Conservation (phyloP, 1,284 basidiomycete species). For the Heimioporus punctisporus region DNA sequence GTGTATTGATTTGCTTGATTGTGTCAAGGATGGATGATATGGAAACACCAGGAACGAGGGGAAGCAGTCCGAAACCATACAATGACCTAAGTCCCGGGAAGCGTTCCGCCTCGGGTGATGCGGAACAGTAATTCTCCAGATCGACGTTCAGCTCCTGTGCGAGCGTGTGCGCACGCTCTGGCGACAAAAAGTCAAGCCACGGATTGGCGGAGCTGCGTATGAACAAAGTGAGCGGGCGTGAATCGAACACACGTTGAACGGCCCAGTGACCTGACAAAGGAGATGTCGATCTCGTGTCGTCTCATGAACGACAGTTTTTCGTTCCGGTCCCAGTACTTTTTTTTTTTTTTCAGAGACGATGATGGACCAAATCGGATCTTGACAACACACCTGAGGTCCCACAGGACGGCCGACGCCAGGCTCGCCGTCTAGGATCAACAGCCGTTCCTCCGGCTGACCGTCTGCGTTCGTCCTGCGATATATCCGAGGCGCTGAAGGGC, state of each 20-base stretch:
- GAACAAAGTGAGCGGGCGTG: constrained; percentile 8
- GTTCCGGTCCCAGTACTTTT: constrained; percentile 81
- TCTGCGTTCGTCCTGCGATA: constrained; percentile 49
- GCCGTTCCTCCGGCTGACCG: constrained; percentile 57
- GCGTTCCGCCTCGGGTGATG: constrained; percentile 43
- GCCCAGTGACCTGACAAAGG: constrained; percentile 60
- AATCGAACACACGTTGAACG: neutral
- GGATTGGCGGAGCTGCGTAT: constrained; percentile 74
- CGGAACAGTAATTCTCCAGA: constrained; percentile 77
- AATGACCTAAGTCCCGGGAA: constrained; percentile 55
- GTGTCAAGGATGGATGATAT: constrained; percentile 57
- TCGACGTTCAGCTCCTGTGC: constrained; percentile 75
- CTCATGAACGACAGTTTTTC: constrained; percentile 73
- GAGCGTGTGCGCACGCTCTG: constrained; percentile 64
- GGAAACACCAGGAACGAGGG: constrained; percentile 70
- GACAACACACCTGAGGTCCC: constrained; percentile 51
- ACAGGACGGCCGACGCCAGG: constrained; percentile 74
- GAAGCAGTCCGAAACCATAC: constrained; percentile 85
- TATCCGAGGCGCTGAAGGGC: constrained; percentile 68
- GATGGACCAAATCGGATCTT: constrained; percentile 29
- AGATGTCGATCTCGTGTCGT: constrained; percentile 59
- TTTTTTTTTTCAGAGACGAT: neutral
- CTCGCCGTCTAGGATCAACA: constrained; percentile 78
- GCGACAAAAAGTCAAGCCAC: constrained; percentile 84
- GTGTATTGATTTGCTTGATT: constrained; percentile 63